These are phyloP conservation scores for Pistacia vera DNA, from an alignment of 345 rosid species.

Conservation along the genomic window DNA sequence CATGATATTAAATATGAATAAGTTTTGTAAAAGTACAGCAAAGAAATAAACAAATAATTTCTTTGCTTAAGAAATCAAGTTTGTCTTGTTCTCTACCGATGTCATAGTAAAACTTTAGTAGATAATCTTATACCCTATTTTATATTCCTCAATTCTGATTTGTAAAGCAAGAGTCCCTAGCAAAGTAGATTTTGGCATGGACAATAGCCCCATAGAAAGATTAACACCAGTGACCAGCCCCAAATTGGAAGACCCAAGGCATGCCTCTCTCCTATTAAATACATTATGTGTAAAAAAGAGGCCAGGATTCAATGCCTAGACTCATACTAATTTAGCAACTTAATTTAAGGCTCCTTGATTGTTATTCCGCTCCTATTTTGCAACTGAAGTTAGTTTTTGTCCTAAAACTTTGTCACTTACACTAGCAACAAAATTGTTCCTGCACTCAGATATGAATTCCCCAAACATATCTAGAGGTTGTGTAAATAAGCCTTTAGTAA, in stretches of 20 bases:
- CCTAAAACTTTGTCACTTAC: neutral
- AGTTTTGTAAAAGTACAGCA: neutral
- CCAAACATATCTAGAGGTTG: neutral
- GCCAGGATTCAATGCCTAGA: neutral
- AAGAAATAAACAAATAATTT: neutral
- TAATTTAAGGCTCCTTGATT: neutral
- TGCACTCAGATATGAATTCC: neutral
- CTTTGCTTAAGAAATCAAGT: neutral
- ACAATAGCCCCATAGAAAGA: too few species aligned
- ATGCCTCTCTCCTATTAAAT: too few species aligned
- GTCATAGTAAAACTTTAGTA: too few species aligned
- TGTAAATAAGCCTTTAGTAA: neutral
- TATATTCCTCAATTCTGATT: too few species aligned
- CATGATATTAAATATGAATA: neutral
- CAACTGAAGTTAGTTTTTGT: neutral
- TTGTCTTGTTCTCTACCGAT: neutral
- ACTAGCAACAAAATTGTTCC: conserved; percentile 1
- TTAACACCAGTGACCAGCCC: too few species aligned
- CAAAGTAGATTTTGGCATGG: too few species aligned
- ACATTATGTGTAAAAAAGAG: neutral
- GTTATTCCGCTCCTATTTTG: neutral
- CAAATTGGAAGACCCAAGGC: too few species aligned
- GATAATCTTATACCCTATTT: too few species aligned
- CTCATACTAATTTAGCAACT: neutral
- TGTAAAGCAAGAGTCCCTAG: too few species aligned